Evolutionary conservation across 257 asterid genomes (phyloP).

Genomic region (Haberlea rhodopensis): DNA sequence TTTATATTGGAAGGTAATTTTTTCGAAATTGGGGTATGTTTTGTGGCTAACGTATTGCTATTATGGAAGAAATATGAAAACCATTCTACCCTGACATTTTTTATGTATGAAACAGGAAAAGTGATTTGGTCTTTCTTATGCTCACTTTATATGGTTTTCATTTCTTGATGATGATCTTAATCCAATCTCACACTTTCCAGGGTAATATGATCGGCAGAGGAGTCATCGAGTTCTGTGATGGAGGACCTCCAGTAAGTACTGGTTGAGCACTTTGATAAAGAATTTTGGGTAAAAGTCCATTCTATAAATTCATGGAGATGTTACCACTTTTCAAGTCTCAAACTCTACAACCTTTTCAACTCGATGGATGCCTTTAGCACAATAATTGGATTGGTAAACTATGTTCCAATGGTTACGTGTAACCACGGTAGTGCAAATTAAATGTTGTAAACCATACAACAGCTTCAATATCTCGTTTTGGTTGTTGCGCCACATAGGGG

Average conservation of each 20-base stretch:
- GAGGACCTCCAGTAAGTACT: conserved; percentile 78
- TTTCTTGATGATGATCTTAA: conserved; percentile 10
- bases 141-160: neutral
- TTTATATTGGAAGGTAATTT: neutral
- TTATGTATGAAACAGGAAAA: neutral
- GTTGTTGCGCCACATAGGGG: neutral
- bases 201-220: conserved; percentile 92
- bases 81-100: neutral
- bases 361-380: neutral
- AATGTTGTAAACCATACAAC: neutral
- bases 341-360: neutral
- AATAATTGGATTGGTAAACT: no score
- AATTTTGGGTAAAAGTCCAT: conserved; percentile 1
- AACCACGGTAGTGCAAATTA: neutral
- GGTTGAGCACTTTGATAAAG: conserved; percentile 17
- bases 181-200: conserved; percentile 36
- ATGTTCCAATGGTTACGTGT: no score
- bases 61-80: neutral
- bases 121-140: neutral
- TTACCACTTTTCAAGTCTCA: neutral
- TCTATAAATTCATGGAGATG: conserved; percentile 9
- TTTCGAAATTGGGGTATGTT: neutral
- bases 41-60: neutral
- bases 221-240: conserved; percentile 72
- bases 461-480: neutral